A percentile compares a stretch with the other conserved stretches of the same genome.
phyloP scores from a whole-genome alignment of 495 filamentous ascomycete genomes.

The Daldinia grandis region DNA sequence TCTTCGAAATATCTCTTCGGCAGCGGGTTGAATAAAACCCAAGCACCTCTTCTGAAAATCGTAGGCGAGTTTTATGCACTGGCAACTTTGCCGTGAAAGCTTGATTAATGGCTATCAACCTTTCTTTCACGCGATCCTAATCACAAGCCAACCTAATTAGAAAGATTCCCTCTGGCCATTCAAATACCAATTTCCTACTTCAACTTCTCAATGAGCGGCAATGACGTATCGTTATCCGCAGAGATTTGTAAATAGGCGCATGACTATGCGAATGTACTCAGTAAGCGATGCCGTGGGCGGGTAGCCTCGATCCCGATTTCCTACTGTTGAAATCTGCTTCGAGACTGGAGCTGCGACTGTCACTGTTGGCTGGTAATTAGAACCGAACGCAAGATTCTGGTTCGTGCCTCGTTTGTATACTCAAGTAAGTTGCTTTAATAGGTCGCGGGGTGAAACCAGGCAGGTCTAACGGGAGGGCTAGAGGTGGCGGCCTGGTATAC shows the following conservation, averaged over 20 bases:
- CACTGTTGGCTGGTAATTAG: conserved; percentile 10
- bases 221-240: conserved; percentile 29
- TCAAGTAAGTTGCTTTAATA: conserved; percentile 5
- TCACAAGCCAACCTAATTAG: conserved; percentile 24
- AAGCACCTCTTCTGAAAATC: neutral
- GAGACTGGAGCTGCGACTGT: neutral
- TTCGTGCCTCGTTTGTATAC: conserved; percentile 20
- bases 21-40: neutral
- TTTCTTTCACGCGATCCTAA: conserved; percentile 14
- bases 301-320: conserved; percentile 7
- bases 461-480: conserved; percentile 17
- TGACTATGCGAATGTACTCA: conserved; percentile 20
- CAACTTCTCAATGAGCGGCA: conserved; percentile 5
- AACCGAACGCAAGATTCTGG: conserved; percentile 18
- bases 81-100: conserved; percentile 3
- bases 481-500: neutral
- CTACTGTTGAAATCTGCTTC: conserved; percentile 10
- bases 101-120: conserved; percentile 13
- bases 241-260: conserved; percentile 26
- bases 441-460: conserved; percentile 6
- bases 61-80: neutral
- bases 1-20: conserved; percentile 8
- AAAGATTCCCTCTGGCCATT: conserved; percentile 15
- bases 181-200: conserved; percentile 24
- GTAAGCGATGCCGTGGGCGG: neutral